These are phyloP conservation scores for Cryphonectria japonica DNA, from an alignment of 2,329 filamentous ascomycete genomes.

Conservation along the genomic window DNA sequence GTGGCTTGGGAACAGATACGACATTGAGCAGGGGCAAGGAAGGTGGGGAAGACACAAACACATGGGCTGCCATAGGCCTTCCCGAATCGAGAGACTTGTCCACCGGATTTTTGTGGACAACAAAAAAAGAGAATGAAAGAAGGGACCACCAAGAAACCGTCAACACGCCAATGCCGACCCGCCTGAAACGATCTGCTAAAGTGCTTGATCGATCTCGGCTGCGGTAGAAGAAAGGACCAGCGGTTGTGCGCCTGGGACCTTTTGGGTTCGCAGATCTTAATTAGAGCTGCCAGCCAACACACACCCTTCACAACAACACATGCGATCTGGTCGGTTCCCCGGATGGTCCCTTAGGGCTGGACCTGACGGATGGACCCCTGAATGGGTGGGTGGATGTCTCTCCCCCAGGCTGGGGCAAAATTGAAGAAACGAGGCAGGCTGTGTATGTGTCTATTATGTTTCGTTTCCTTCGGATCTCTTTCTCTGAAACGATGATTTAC, in stretches of 20 bases:
- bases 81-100: not conserved
- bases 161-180: not conserved
- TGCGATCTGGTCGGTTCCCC: slow-evolving; percentile 7
- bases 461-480: slow-evolving; percentile 1
- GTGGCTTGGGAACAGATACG: not conserved
- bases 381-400: slow-evolving; percentile 1
- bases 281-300: not conserved
- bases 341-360: slow-evolving; percentile 10
- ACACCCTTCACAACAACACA: not conserved
- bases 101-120: not conserved
- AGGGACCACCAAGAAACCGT: not conserved
- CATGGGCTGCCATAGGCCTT: not conserved
- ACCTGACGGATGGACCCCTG: slow-evolving; percentile 4
- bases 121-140: too few relatives aligned
- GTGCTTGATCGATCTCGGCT: slow-evolving; percentile 2
- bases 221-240: not conserved
- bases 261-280: slow-evolving; percentile 1
- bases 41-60: not conserved
- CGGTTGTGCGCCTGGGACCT: not conserved
- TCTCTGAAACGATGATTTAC: not conserved
- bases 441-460: not conserved
- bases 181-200: not conserved
- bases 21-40: not conserved
- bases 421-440: not conserved
- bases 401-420: not conserved